These are phyloP conservation scores for Breviolum minutum DNA, from an alignment of 73 alveolate species.

Conservation along the genomic window DNA sequence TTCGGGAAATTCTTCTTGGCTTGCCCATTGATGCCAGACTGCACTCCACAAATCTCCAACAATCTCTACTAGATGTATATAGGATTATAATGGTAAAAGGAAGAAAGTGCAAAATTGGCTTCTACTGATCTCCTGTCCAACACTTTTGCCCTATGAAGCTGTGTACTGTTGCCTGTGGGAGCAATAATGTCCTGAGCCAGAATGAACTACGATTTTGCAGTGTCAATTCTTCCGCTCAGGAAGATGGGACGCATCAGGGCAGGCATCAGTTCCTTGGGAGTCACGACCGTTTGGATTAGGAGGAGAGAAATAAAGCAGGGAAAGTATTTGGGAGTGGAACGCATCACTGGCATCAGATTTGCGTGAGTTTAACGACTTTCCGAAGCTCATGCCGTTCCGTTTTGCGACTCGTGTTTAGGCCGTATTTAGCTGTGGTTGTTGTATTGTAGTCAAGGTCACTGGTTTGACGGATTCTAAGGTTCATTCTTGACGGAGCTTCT, in stretches of 20 bases:
- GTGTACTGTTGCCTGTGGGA: no score
- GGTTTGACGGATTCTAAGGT: background rate
- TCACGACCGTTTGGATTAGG: no score
- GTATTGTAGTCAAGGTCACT: no score
- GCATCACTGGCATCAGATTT: no score
- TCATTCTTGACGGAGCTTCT: slow-evolving; percentile 88
- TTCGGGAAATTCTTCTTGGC: slow-evolving; percentile 75
- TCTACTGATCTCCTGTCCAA: background rate
- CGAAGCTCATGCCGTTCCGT: no score
- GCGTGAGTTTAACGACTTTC: no score
- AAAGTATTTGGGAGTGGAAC: no score
- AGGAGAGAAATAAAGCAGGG: no score
- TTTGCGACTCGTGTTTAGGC: no score
- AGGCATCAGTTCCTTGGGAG: slow-evolving; percentile 55
- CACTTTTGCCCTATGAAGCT: no score
- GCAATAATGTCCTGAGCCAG: background rate
- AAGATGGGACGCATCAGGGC: slow-evolving; percentile 95
- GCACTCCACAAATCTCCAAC: background rate
- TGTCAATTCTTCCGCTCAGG: background rate
- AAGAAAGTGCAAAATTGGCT: background rate
- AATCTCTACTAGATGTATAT: background rate
- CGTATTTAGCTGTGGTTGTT: no score
- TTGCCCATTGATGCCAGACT: slow-evolving; percentile 47
- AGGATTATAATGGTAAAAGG: background rate
- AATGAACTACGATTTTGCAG: background rate